phyloP scores from a whole-genome alignment of 805 yeast genomes.

The Barnettozyma pratensis region DNA sequence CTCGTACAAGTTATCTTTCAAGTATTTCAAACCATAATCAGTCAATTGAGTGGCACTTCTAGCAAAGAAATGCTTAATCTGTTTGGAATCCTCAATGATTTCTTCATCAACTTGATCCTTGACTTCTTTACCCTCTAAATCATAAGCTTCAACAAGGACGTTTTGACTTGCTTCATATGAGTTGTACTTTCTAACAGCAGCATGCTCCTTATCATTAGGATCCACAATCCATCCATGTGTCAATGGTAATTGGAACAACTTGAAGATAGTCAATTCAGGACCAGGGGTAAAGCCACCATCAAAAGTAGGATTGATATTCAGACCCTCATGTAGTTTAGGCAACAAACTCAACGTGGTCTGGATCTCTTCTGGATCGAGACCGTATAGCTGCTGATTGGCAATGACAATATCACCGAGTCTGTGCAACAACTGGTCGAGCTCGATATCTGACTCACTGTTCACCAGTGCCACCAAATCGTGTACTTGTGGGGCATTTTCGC shows the following conservation, averaged over 20 bases:
- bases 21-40: slow-evolving; percentile 48
- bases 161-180: slow-evolving; percentile 61
- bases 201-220: slow-evolving; percentile 32
- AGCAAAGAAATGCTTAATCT: slow-evolving; percentile 45
- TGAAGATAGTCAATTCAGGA: slow-evolving; percentile 51
- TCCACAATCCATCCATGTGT: slow-evolving; percentile 85
- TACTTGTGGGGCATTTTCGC: slow-evolving; percentile 19
- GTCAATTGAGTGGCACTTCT: slow-evolving; percentile 76
- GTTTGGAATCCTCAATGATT: slow-evolving; percentile 29
- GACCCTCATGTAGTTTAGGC: slow-evolving; percentile 65
- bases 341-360: slow-evolving; percentile 45
- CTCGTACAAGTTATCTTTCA: slow-evolving; percentile 40
- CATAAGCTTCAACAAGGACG: slow-evolving; percentile 43
- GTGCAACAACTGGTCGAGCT: slow-evolving; percentile 39
- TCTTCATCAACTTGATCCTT: slow-evolving; percentile 23
- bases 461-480: slow-evolving; percentile 29
- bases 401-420: slow-evolving; percentile 45
- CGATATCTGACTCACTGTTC: slow-evolving; percentile 26
- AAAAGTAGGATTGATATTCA: slow-evolving; percentile 67
- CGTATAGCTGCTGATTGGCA: slow-evolving; percentile 26
- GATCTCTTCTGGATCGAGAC: slow-evolving; percentile 28
- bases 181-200: slow-evolving; percentile 33
- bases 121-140: slow-evolving; percentile 24
- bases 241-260: slow-evolving; percentile 51
- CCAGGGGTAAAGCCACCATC: slow-evolving; percentile 54